Conservation (phyloP, 202 grass and related monocot species). For the Carex arenaria region DNA sequence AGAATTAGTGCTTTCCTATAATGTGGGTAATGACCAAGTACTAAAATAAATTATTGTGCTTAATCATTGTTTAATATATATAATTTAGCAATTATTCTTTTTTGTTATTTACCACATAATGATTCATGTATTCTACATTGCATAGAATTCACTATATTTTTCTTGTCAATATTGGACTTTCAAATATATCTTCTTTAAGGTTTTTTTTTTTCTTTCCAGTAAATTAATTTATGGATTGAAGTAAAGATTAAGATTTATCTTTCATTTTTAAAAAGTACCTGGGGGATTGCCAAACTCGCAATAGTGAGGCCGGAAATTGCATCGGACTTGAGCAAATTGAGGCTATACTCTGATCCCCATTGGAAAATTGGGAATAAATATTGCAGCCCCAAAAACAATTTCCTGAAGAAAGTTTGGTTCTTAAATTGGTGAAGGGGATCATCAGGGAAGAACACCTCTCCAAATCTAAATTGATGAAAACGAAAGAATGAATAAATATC, state of each 20-base stretch:
- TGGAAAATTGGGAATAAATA: constrained; percentile 97
- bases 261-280: constrained; percentile 30
- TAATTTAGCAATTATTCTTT: not conserved
- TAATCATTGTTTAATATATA: not conserved
- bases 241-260: not conserved
- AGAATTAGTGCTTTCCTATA: not conserved
- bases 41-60: not conserved
- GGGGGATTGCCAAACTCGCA: constrained; percentile 97
- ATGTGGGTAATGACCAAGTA: not conserved
- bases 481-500: not conserved
- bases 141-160: not conserved
- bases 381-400: constrained; percentile 65
- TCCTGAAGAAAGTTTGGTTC: constrained; percentile 62
- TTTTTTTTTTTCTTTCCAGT: not conserved
- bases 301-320: constrained; percentile 94
- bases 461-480: constrained; percentile 22
- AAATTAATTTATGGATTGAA: not conserved
- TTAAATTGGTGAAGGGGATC: constrained; percentile 95
- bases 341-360: constrained; percentile 76
- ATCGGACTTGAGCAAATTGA: constrained; percentile 82
- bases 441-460: constrained; percentile 97
- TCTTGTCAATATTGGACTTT: not conserved
- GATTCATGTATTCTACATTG: constrained; percentile 1
- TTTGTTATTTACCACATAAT: not conserved
- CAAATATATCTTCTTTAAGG: not conserved